Base-by-base conservation (phyloP, 129 eudicot genomes). In the Flaveria trinervia region DNA sequence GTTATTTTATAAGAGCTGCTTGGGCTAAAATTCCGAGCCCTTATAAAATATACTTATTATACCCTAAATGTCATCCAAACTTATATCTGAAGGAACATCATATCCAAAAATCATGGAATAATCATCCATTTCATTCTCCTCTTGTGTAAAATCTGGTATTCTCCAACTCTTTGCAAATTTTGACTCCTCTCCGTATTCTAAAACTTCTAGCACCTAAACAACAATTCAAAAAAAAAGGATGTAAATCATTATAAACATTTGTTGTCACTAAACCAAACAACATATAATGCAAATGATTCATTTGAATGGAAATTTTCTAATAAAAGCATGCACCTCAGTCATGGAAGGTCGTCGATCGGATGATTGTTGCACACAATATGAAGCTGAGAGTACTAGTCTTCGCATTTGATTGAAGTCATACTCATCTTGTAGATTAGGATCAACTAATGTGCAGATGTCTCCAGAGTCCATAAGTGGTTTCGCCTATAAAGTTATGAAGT, bases 81-180 rank as follows among this genome's bases (percentile, higher is more conserved):
- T 43, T 68, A 85, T 71, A 83, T 90, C 97, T 0, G 83, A 84
- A 20, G 97, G 97, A 74, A 93, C 81, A 45, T 88, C 83, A 65
- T 93, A 88, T n/a, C 98, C 98, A 72, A 90, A 90, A 65, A 88
- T 74, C 92, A 90, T 86, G 7, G 96, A 90, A 74, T 91, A 90
- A 81, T 90, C 98, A 76, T 90, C 91, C 85, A 88, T 84, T 80
- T 72, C 85, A 26, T 43, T 73, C 71, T 81, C 92, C 60, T 80
- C 92, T 28, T 83, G 71, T 50, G 77, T 72, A 57, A 81, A 77
- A 77, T 90, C 80, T 5, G 81, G 86, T 64, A 67, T 70, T 56
- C 81, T 86, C 89, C 95, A 80, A 75, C 77, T 85, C 79, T 70
- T 77, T 25, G 85, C 81, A 14, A 67, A 70, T 50, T 85, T 82